phyloP scores from a whole-genome alignment of 768 basidiomycete genomes.

The Hebeloma cylindrosporum region DNA sequence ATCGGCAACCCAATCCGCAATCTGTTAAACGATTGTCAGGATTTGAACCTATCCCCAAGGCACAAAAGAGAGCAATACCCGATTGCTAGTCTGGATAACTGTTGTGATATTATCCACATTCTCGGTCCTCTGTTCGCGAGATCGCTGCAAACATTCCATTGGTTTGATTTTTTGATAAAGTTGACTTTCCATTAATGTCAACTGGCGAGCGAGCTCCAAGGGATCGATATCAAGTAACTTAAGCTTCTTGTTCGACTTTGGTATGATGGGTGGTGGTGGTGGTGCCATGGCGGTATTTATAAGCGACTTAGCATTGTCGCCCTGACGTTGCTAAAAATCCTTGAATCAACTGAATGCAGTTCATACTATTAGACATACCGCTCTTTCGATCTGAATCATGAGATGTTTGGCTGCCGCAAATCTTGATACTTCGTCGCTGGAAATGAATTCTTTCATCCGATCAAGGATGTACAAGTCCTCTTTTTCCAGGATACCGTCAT shows the following conservation, averaged over 20 bases:
- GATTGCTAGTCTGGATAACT: conserved; percentile 86
- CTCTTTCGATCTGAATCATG: conserved; percentile 71
- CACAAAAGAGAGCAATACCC: conserved; percentile 40
- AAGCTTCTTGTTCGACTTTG: conserved; percentile 68
- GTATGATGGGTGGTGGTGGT: conserved; percentile 75
- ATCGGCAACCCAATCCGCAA: conserved; percentile 92
- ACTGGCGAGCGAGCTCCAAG: conserved; percentile 86
- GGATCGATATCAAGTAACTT: conserved; percentile 87
- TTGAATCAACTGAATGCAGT: conserved; percentile 10
- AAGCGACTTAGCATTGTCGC: conserved; percentile 58
- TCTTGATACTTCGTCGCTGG: conserved; percentile 60
- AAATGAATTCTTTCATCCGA: conserved; percentile 78
- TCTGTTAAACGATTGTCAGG: conserved; percentile 42
- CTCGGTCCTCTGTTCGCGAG: conserved; percentile 73
- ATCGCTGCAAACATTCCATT: conserved; percentile 86
- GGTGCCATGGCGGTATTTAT: conserved; percentile 52
- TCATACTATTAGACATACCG: conserved; percentile 49
- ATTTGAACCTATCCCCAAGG: not conserved
- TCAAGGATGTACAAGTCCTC: conserved; percentile 83
- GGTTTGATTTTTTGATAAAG: conserved; percentile 87
- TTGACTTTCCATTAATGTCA: conserved; percentile 87
- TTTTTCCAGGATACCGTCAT: conserved; percentile 81
- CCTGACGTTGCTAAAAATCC: conserved; percentile 45
- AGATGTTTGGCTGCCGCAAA: conserved; percentile 76
- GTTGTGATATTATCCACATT: conserved; percentile 80